Percentiles rank a stretch among this genome's conserved stretches.
Conservation (phyloP, 169 alveolate species). For the Eimeria falciformis region DNA sequence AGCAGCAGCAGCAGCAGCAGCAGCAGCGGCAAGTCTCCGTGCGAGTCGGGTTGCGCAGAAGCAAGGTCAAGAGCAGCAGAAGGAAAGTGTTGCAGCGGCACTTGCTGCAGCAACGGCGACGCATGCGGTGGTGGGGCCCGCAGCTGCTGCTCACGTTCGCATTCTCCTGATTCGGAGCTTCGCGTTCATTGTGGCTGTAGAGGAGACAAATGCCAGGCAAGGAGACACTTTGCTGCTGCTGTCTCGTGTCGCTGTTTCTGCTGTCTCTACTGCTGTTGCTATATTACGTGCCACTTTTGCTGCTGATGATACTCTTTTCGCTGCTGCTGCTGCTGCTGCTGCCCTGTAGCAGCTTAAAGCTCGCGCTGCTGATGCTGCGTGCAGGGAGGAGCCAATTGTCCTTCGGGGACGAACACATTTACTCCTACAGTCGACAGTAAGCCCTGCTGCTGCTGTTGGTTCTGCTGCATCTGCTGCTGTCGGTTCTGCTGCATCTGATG, state of each 20-base stretch:
- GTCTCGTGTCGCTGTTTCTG: constrained; percentile 22
- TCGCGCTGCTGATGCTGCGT: constrained; percentile 12
- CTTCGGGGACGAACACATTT: neutral
- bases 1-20: neutral
- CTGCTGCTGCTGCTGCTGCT: constrained; percentile 39
- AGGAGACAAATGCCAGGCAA: constrained; percentile 71
- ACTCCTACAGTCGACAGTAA: neutral
- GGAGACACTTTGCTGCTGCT: constrained; percentile 16
- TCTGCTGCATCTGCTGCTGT: no score
- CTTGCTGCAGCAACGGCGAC: constrained; percentile 41
- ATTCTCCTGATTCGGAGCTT: constrained; percentile 53
- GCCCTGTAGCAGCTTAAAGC: no score
- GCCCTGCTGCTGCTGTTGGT: constrained; percentile 6
- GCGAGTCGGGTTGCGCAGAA: neutral
- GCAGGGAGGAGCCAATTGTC: constrained; percentile 19
- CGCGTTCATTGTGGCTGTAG: constrained; percentile 56
- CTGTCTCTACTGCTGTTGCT: constrained; percentile 17
- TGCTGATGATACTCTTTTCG: neutral
- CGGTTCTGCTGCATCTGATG: no score
- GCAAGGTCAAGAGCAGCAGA: neutral
- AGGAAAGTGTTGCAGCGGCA: constrained; percentile 30
- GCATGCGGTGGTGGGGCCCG: neutral
- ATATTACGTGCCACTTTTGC: neutral
- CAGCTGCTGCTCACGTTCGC: constrained; percentile 55
- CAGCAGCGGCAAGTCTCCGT: constrained; percentile 6